Conservation (phyloP, 2,329 filamentous ascomycete species). For the Gremmenia infestans region DNA sequence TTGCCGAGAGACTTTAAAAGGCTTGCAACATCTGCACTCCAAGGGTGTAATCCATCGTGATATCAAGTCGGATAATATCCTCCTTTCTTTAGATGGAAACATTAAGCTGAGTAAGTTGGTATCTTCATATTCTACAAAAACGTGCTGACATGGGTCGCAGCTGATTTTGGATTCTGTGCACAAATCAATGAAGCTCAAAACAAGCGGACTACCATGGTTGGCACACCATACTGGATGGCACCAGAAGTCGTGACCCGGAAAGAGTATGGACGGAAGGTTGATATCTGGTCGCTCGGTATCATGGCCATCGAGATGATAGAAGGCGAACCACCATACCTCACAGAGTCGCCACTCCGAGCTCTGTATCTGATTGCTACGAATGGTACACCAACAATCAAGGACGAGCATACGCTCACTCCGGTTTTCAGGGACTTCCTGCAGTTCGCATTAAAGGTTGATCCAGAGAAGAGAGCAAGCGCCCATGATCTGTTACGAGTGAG, state of each 20-base stretch:
- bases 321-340: constrained; percentile 94
- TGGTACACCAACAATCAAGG: constrained; percentile 91
- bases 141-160: constrained; percentile 44
- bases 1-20: constrained; percentile 86
- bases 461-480: constrained; percentile 92
- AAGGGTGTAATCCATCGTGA: constrained; percentile 98
- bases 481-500: constrained; percentile 88
- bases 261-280: constrained; percentile 96
- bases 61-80: constrained; percentile 98
- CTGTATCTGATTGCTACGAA: constrained; percentile 96
- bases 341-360: constrained; percentile 86
- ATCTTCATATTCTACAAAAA: not conserved
- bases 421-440: constrained; percentile 89
- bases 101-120: constrained; percentile 85
- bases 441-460: constrained; percentile 92
- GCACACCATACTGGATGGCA: constrained; percentile 99
- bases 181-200: constrained; percentile 97
- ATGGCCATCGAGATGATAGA: constrained; percentile 99
- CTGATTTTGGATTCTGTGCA: constrained; percentile 97
- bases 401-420: constrained; percentile 73
- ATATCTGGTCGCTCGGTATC: constrained; percentile 97
- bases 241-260: constrained; percentile 96
- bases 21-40: constrained; percentile 90
- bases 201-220: constrained; percentile 98
- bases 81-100: constrained; percentile 87